Evolutionary conservation across 2,329 filamentous ascomycete species (phyloP), one percentile per base, ranked within the genome.

Genomic region (Fusarium incarnatum): DNA sequence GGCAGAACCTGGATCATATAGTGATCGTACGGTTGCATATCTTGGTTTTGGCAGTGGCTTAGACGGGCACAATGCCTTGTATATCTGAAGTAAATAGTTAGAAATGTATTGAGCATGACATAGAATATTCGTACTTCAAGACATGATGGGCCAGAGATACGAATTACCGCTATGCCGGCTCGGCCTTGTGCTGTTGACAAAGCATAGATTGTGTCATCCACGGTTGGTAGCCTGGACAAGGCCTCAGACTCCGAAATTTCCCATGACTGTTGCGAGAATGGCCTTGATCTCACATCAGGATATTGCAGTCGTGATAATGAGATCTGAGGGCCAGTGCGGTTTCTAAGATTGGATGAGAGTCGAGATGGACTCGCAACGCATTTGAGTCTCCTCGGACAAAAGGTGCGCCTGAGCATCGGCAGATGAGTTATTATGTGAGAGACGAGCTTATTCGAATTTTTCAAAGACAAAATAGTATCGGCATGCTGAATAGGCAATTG

Each of bases 161-260:
- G 89, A 55, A 98, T 89, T 37, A 98, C 90, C 3, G 95, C 95
- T 77, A 99, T 97, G 2, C 94, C 96, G 45, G 94, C 94, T 77
- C 90, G 90, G 2, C 95, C 96, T 13, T 91, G 84, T 1, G 93
- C 94, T 1, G 94, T 97, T 0, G 95, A 98, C 1, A 98, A 83
- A 0, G 96, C 96, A 79, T 97, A 98, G 56, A 99, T 97, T 2
- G 95, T 98, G 60, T 88, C 85, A 9, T 74, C 76, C 12, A 71
- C 54, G 5, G 65, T 60, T 4, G 77, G 69, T 12, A 78, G 66
- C 10, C 56, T 55, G 4, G 68, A 55, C 13, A 45, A 16, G 12
- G 44, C 34, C 28, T 50, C 48, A 22, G 58, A 50, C n/a, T 32
- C 53, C 16, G 63, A 48, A 47, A 27, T 23, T 42, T 46, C 27